Base-by-base conservation (phyloP, 2,329 filamentous ascomycete genomes). In the Capronia epimyces region DNA sequence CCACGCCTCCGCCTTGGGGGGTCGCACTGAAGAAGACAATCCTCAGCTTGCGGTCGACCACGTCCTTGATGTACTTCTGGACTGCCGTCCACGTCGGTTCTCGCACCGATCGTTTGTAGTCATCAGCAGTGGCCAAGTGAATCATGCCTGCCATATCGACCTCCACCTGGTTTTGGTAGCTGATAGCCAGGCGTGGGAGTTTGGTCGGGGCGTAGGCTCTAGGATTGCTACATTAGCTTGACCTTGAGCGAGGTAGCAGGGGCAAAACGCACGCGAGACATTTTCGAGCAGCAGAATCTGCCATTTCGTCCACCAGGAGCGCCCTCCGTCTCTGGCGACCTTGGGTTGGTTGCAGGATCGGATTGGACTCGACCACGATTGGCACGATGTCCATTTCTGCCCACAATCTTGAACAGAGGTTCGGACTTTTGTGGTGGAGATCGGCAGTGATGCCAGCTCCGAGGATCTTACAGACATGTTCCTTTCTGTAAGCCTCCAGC, bases 1-100 rank as follows among this genome's bases (percentile, higher is more conserved):
- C 86, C 7, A 91, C 87, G 36, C 87, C 86, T 43, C 87, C 87
- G n/a, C 87, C 86, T 63, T 90, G 86, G 1, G 86, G 86, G 1
- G 86, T 90, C 47, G 81, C 81, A 64, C 84, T 89, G 74, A 90
- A 89, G 69, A 89, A 89, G 1, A 85, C 86, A 60, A 89, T 75
- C 64, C 82, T 85, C 53, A 79, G 77, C 50, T 84, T 82, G 43
- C 80, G 76, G 50, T 74, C 64, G 58, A 83, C 83, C 42, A 89
- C 73, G 22, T 80, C 76, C 29, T 77, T 68, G 42, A 80, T 83
- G 59, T 79, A 88, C 44, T 80, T 73, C 62, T 83, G 71, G 34
- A 82, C 80, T 1, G 83, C 74, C 32, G 78, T 71, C 84, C 85
- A 89, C 0, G 86, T 89, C 3, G 72, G 69, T 1, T 69, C 60